Percentiles rank a stretch among this genome's conserved stretches.
Conservation (phyloP, 2,329 filamentous ascomycete genomes). For the Talaromyces piceae region DNA sequence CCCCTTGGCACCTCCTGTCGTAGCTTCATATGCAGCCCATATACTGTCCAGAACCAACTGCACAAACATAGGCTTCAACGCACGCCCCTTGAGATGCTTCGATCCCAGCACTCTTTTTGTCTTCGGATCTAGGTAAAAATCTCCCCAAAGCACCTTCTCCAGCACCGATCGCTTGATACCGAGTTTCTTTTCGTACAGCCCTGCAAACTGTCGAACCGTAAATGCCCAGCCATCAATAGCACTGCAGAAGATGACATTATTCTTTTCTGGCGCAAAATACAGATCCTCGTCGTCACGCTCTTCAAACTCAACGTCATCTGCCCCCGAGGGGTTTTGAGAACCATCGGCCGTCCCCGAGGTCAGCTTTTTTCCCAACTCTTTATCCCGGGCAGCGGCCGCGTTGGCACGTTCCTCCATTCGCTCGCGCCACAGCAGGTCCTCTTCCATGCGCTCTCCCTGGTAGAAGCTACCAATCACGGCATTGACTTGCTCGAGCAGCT, state of each 20-base stretch:
- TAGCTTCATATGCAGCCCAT: slow-evolving; percentile 92
- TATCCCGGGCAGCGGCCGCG: slow-evolving; percentile 59
- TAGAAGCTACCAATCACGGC: slow-evolving; percentile 97
- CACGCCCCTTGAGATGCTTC: slow-evolving; percentile 87
- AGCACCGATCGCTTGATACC: slow-evolving; percentile 82
- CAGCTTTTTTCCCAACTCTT: slow-evolving; percentile 34
- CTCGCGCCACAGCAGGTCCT: slow-evolving; percentile 93
- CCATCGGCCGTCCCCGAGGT: slow-evolving; percentile 31
- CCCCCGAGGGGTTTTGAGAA: slow-evolving; percentile 42
- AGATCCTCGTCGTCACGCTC: slow-evolving; percentile 94
- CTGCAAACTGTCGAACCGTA: slow-evolving; percentile 87
- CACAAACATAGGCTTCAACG: slow-evolving; percentile 94
- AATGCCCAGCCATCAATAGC: slow-evolving; percentile 99
- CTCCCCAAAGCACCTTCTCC: slow-evolving; percentile 94
- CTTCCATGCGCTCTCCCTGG: slow-evolving; percentile 96
- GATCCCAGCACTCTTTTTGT: slow-evolving; percentile 85
- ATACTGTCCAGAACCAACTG: slow-evolving; percentile 92
- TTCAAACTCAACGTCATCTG: slow-evolving; percentile 56
- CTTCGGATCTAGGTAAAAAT: slow-evolving; percentile 93
- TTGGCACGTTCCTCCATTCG: slow-evolving; percentile 79
- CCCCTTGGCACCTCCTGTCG: slow-evolving; percentile 70
- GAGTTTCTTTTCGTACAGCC: slow-evolving; percentile 90
- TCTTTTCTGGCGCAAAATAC: slow-evolving; percentile 96
- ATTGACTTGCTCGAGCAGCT: slow-evolving; percentile 90
- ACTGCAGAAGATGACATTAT: slow-evolving; percentile 98